phyloP scores from a whole-genome alignment of 192 early-diverging fungal genomes.

The Coemansia sp. region DNA sequence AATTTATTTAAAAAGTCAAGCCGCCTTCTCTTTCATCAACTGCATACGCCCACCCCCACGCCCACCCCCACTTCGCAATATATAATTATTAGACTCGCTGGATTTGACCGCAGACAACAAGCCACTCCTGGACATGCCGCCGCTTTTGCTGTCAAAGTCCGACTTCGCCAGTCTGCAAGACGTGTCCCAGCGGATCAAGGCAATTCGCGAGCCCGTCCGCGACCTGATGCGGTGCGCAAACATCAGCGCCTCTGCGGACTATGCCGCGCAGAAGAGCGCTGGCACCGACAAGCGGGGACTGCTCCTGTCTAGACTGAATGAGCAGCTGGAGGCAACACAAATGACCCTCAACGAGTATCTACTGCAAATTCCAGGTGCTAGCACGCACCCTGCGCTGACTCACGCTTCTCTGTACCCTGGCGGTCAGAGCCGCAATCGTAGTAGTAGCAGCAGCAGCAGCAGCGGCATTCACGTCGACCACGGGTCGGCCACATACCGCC shows the following conservation, averaged over 20 bases:
- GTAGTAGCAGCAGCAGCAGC: slow-evolving; percentile 35
- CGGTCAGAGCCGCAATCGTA: slow-evolving; percentile 24
- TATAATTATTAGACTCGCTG: slow-evolving; percentile 6
- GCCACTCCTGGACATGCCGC: slow-evolving; percentile 6
- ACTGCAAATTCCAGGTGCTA: slow-evolving; percentile 21
- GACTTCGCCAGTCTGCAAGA: slow-evolving; percentile 36
- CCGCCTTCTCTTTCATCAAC: slow-evolving; percentile 1
- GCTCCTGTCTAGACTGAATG: slow-evolving; percentile 22
- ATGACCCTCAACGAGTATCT: slow-evolving; percentile 31
- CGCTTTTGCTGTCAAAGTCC: slow-evolving; percentile 21
- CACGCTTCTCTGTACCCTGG: background rate
- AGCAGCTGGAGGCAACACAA: slow-evolving; percentile 42
- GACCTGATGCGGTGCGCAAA: slow-evolving; percentile 36
- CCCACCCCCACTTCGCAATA: background rate
- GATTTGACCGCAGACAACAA: slow-evolving; percentile 6
- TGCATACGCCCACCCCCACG: background rate
- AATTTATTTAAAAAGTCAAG: slow-evolving; percentile 1
- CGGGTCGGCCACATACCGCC: slow-evolving; percentile 19
- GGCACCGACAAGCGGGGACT: background rate
- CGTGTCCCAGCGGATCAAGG: slow-evolving; percentile 39
- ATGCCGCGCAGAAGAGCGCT: background rate
- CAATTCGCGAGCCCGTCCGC: slow-evolving; percentile 45
- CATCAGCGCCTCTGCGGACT: background rate
- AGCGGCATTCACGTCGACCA: slow-evolving; percentile 39
- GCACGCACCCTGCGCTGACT: slow-evolving; percentile 20